phyloP scores from a whole-genome alignment of 2,329 filamentous ascomycete genomes.

The Geoglossum cookeanum region DNA sequence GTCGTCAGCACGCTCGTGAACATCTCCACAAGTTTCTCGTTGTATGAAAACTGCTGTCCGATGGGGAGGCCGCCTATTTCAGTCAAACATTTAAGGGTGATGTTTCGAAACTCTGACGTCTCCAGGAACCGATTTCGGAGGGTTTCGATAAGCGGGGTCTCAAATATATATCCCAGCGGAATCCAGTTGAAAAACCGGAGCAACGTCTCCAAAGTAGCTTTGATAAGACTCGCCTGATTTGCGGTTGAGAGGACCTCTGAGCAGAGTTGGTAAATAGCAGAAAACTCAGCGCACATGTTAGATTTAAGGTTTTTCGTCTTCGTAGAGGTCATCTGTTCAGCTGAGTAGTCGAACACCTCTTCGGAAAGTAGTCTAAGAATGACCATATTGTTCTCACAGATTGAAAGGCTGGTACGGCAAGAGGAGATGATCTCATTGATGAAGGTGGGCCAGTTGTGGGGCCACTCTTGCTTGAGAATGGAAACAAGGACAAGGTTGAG shows the following conservation, averaged over 20 bases:
- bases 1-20: constrained; percentile 91
- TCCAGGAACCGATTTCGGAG: constrained; percentile 83
- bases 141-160: constrained; percentile 90
- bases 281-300: constrained; percentile 97
- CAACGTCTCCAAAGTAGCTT: constrained; percentile 89
- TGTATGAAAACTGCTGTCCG: constrained; percentile 57
- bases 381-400: constrained; percentile 99
- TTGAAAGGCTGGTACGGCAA: constrained; percentile 84
- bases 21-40: constrained; percentile 94
- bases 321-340: constrained; percentile 96
- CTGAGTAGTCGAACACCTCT: constrained; percentile 97
- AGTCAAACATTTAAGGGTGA: constrained; percentile 89
- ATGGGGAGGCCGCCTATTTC: constrained; percentile 92
- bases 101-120: constrained; percentile 85
- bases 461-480: constrained; percentile 98
- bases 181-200: constrained; percentile 99
- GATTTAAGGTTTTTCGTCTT: constrained; percentile 95
- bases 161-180: constrained; percentile 93
- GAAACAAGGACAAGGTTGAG: constrained; percentile 94
- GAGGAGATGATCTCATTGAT: constrained; percentile 99
- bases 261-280: constrained; percentile 93
- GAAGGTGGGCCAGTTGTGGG: constrained; percentile 98
- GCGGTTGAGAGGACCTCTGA: constrained; percentile 86
- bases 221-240: constrained; percentile 72
- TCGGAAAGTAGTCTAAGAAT: constrained; percentile 89